Base-by-base conservation (phyloP, 2,329 filamentous ascomycete genomes). In the Daldinia sp. region DNA sequence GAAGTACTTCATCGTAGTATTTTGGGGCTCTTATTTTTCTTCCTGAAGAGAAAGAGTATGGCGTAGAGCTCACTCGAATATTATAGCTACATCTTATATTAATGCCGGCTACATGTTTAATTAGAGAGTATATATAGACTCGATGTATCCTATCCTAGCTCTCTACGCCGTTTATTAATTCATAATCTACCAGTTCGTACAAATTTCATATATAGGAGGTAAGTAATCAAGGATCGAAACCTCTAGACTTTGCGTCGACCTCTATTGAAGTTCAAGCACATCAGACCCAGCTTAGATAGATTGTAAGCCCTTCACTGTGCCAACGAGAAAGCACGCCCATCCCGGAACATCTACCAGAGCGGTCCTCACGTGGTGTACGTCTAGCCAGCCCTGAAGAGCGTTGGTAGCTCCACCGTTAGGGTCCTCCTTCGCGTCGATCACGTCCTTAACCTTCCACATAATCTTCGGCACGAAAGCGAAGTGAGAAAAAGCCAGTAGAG, bases 401-500 rank as follows among this genome's bases (percentile, higher is more conserved):
- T 72, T 63, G 7, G 63, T 70, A 4, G 67, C 74, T 15, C 69
- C 62, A 9, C 73, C 75, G 42, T 73, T 73, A 3, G 68, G 56
- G 2, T 75, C 67, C 54, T 76, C 73, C 44, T 76, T 67, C 6
- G 63, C 72, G 1, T 76, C 72, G 15, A 70, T 50, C 5, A 78
- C 73, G 23, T 67, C 74, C 65, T 75, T 70, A 6, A 79, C 71
- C 51, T 70, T 68, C 63, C 72, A 71, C 75, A 74, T 75, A 39
- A 78, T 73, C 48, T 68, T 69, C 1, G 78, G 78, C 12, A 75
- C 78, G 48, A 79, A 80, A 1, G 74, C 71, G 58, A 80, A 72
- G 55, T 80, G 79, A 1, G 68, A 69, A 9, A 77, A 37, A 0
- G 77, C 74, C n/a, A 80, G 60, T 0, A 71, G 69, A 26, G 76